These are phyloP conservation scores for Nakazawaea pomicola DNA, from an alignment of 805 yeast genomes.

Conservation along the genomic window DNA sequence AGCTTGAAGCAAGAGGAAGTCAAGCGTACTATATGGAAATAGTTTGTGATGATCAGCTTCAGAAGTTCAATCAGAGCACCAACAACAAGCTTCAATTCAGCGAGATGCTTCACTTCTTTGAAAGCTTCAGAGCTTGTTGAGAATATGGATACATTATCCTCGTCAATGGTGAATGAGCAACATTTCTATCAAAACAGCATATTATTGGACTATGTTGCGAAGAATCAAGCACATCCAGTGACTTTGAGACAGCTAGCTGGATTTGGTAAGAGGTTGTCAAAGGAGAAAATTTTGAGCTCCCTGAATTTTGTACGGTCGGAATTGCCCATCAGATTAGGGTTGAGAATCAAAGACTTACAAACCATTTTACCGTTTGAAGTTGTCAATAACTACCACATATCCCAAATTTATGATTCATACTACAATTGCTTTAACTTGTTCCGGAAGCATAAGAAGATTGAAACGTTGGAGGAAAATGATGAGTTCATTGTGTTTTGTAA, in stretches of 20 bases:
- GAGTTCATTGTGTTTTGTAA: constrained; percentile 62
- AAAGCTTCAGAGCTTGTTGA: constrained; percentile 3
- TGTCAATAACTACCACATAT: constrained; percentile 79
- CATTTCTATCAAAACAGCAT: constrained; percentile 85
- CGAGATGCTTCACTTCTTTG: neutral
- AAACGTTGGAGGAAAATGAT: constrained; percentile 69
- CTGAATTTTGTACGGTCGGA: constrained; percentile 89
- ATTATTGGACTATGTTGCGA: constrained; percentile 54
- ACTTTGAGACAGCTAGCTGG: constrained; percentile 87
- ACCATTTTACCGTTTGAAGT: constrained; percentile 70
- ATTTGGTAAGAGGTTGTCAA: constrained; percentile 74
- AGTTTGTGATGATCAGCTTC: too few species aligned
- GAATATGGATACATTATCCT: constrained; percentile 9
- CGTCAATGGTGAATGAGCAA: constrained; percentile 36
- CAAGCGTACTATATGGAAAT: too few species aligned
- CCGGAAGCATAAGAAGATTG: constrained; percentile 65
- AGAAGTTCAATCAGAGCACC: too few species aligned
- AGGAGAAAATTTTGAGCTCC: constrained; percentile 70
- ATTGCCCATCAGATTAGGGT: constrained; percentile 77
- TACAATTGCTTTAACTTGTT: constrained; percentile 84
- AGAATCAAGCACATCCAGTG: constrained; percentile 78
- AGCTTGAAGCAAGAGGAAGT: neutral
- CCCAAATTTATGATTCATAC: constrained; percentile 84
- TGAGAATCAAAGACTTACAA: constrained; percentile 76
- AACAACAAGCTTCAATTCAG: neutral